phyloP scores from a whole-genome alignment of 164 flowering plant genomes.

The Warburgia ugandensis region DNA sequence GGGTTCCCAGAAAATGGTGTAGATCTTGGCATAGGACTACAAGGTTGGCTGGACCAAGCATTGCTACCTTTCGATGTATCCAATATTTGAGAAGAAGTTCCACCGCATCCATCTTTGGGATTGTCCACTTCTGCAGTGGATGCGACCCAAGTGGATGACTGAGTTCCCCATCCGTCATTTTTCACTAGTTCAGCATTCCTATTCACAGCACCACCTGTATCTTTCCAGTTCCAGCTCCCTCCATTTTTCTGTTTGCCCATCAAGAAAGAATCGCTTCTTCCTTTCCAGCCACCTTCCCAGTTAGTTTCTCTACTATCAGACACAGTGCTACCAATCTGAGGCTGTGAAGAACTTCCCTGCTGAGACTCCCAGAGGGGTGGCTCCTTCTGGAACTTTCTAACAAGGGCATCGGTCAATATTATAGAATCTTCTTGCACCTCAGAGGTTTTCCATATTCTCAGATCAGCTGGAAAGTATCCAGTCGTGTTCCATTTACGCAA shows the following conservation, averaged over 20 bases:
- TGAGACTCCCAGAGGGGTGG: slow-evolving; percentile 8
- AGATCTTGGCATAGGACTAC: slow-evolving; percentile 19
- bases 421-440: slow-evolving; percentile 58
- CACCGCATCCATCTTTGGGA: slow-evolving; percentile 22
- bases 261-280: no score
- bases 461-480: slow-evolving; percentile 74
- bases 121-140: slow-evolving; percentile 16
- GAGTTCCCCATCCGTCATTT: no score
- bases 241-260: no score
- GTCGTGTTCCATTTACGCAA: slow-evolving; percentile 83
- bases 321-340: slow-evolving; percentile 2
- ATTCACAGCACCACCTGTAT: no score
- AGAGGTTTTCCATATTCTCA: slow-evolving; percentile 59
- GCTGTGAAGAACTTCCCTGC: slow-evolving; percentile 17
- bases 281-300: slow-evolving; percentile 13
- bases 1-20: no score
- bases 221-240: no score
- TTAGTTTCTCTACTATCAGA: slow-evolving; percentile 9
- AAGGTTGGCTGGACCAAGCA: slow-evolving; percentile 21
- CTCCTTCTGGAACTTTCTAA: slow-evolving; percentile 47
- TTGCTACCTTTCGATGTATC: slow-evolving; percentile 28
- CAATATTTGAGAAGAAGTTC: slow-evolving; percentile 12
- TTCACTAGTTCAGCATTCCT: no score
- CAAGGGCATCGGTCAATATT: slow-evolving; percentile 59
- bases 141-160: slow-evolving; percentile 22